A percentile compares a stretch with the other conserved stretches of the same genome.
phyloP scores from a whole-genome alignment of 139 green algal species.

The Nannochloris sp. region DNA sequence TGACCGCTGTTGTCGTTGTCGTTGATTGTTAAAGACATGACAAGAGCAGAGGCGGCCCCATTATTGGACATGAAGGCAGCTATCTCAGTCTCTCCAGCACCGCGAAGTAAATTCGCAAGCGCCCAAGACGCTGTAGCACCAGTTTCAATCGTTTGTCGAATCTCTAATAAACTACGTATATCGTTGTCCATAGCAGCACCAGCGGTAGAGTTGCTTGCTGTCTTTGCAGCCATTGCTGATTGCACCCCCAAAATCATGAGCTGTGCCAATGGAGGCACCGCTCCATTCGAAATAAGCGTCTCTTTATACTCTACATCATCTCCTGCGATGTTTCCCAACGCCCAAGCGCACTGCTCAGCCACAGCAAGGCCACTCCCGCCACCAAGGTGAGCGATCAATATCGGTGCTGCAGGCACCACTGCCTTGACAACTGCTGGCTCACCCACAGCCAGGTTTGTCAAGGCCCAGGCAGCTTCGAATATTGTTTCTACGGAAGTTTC shows the following conservation, averaged over 20 bases:
- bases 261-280: constrained; percentile 14
- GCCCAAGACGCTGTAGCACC: constrained; percentile 40
- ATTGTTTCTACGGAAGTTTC: constrained; percentile 12
- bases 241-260: constrained; percentile 10
- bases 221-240: background rate
- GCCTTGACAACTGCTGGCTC: constrained; percentile 23
- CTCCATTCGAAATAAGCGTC: constrained; percentile 33
- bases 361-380: constrained; percentile 27
- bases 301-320: constrained; percentile 28
- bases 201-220: background rate
- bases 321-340: constrained; percentile 35
- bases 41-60: background rate
- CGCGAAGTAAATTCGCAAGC: constrained; percentile 27
- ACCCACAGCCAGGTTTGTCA: constrained; percentile 37
- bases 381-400: constrained; percentile 33
- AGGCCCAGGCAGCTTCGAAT: constrained; percentile 41
- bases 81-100: constrained; percentile 14
- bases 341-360: constrained; percentile 46
- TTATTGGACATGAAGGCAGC: constrained; percentile 13
- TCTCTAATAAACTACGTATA: background rate
- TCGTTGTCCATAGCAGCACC: background rate
- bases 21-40: too few relatives aligned
- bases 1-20: too few relatives aligned
- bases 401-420: constrained; percentile 29
- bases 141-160: constrained; percentile 10